phyloP scores from a whole-genome alignment of 2,329 filamentous ascomycete species.

The Aureobasidium sp. region DNA sequence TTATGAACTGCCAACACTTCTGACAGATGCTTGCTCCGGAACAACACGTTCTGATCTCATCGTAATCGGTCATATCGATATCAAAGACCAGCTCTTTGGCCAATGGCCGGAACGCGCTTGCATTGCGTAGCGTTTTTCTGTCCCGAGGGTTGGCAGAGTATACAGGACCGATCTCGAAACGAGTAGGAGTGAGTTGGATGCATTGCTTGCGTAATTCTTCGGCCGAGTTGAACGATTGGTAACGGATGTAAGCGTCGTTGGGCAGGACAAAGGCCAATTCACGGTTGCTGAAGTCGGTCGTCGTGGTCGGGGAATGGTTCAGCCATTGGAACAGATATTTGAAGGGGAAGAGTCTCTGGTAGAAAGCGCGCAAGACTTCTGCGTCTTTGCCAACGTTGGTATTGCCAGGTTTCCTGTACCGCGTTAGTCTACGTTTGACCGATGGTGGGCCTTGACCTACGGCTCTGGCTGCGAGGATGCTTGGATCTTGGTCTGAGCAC shows the following conservation, averaged over 20 bases:
- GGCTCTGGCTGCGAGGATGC: conserved; percentile 31
- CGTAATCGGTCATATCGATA: conserved; percentile 99
- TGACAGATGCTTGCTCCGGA: conserved; percentile 85
- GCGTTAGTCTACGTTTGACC: conserved; percentile 21
- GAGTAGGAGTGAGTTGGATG: conserved; percentile 74
- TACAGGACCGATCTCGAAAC: conserved; percentile 97
- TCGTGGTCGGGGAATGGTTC: conserved; percentile 81
- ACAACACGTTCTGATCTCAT: conserved; percentile 92
- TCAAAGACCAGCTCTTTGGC: conserved; percentile 96
- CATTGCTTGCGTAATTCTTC: conserved; percentile 84
- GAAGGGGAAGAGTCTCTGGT: conserved; percentile 92
- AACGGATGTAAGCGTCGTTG: conserved; percentile 85
- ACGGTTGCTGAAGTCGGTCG: conserved; percentile 80
- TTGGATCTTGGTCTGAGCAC: conserved; percentile 38
- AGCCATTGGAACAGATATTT: conserved; percentile 94
- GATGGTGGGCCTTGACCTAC: conserved; percentile 24
- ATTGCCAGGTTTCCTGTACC: conserved; percentile 21
- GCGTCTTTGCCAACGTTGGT: conserved; percentile 41
- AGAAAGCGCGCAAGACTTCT: conserved; percentile 87
- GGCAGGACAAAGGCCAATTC: conserved; percentile 95
- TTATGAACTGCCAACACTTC: conserved; percentile 95
- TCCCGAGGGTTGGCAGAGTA: conserved; percentile 92
- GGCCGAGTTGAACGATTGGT: conserved; percentile 66
- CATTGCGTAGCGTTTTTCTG: conserved; percentile 75
- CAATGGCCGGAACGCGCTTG: conserved; percentile 72